Evolutionary conservation across 148 eudicot species (phyloP).

Genomic region (Gaultheria prostrata): DNA sequence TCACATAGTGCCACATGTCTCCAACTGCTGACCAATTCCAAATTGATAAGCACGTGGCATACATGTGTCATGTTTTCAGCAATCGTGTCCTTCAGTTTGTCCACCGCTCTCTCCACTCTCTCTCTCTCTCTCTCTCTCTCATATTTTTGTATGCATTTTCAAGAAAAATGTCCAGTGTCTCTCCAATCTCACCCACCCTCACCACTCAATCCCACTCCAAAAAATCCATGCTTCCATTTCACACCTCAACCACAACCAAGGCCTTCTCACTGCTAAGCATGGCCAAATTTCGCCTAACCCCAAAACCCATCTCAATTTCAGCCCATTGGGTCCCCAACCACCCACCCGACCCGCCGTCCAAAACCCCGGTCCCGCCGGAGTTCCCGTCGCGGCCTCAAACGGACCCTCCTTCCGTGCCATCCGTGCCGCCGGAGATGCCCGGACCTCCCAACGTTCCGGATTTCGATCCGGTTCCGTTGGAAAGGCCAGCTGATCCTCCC

Average conservation of each 20-base stretch:
- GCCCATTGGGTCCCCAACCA: neutral
- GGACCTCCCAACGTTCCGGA: constrained; percentile 30
- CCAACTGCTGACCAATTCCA: no score
- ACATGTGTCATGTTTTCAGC: neutral
- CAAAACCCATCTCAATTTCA: neutral
- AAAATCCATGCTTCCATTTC: neutral
- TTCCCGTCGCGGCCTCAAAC: neutral
- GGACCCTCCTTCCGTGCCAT: constrained; percentile 11
- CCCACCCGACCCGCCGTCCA: neutral
- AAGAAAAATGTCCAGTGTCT: neutral
- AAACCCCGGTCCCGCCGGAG: neutral
- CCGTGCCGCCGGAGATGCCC: constrained; percentile 26
- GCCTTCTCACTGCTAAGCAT: neutral
- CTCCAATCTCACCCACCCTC: neutral
- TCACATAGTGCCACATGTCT: no score
- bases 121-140: neutral
- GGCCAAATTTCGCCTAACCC: neutral
- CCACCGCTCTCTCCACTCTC: neutral
- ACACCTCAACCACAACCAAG: neutral
- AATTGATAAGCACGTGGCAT: no score
- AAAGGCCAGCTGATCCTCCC: constrained; percentile 32
- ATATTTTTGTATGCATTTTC: neutral
- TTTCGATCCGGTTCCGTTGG: constrained; percentile 32
- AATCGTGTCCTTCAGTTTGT: neutral
- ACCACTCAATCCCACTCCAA: neutral